Evolutionary conservation across 768 basidiomycete species (phyloP).

Genomic region (Tricholoma matsutake): DNA sequence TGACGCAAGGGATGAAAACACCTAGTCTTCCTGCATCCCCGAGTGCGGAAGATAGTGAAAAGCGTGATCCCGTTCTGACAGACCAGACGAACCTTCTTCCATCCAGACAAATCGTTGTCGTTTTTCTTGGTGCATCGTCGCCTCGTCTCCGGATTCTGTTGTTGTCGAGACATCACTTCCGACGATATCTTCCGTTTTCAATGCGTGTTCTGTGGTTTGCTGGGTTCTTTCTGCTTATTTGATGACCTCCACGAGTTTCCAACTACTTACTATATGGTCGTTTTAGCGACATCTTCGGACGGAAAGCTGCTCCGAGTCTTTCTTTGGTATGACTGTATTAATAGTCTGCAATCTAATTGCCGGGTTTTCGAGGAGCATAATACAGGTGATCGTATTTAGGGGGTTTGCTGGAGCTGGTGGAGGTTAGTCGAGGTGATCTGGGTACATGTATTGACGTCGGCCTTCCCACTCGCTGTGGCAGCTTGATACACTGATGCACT

Average conservation of each 20-base stretch:
- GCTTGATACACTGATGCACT: not conserved
- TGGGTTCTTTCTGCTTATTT: constrained; percentile 78
- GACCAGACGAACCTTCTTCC: constrained; percentile 80
- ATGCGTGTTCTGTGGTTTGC: constrained; percentile 57
- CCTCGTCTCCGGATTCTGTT: constrained; percentile 66
- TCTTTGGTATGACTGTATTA: constrained; percentile 57
- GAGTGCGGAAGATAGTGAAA: not conserved
- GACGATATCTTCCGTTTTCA: constrained; percentile 62
- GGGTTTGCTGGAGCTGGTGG: constrained; percentile 70
- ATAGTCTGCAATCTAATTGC: constrained; percentile 63
- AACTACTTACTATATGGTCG: constrained; percentile 59
- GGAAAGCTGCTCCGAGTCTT: constrained; percentile 60
- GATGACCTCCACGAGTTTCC: constrained; percentile 63
- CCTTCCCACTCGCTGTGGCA: too few species aligned
- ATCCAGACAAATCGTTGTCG: constrained; percentile 55
- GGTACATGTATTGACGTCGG: too few species aligned
- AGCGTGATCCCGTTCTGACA: constrained; percentile 35
- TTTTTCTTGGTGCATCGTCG: constrained; percentile 62
- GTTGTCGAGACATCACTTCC: constrained; percentile 76
- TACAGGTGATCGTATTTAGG: constrained; percentile 66
- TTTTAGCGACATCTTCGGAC: constrained; percentile 65
- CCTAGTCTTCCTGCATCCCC: too few species aligned
- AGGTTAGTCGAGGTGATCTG: constrained; percentile 26
- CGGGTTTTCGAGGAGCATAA: constrained; percentile 63
- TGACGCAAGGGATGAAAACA: too few species aligned